A percentile compares a stretch with the other conserved stretches of the same genome.
These are phyloP conservation scores for Tulasnella sp. DNA, from an alignment of 768 basidiomycete genomes.

Conservation along the genomic window DNA sequence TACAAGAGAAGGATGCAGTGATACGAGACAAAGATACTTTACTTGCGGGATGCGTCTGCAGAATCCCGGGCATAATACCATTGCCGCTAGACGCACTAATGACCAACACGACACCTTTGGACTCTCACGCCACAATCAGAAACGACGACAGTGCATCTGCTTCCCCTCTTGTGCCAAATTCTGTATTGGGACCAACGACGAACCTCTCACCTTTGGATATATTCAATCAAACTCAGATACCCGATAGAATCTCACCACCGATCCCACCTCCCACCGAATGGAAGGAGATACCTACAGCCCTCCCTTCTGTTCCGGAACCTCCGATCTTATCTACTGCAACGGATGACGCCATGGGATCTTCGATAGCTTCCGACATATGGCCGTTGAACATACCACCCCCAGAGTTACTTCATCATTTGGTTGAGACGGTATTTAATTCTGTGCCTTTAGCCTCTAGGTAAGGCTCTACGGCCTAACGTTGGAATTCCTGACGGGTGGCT, in stretches of 20 bases:
- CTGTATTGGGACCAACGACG: no score
- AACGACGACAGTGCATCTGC: no score
- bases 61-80: neutral
- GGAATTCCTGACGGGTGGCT: no score
- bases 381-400: conserved; percentile 10
- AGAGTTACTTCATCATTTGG: neutral
- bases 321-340: neutral
- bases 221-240: no score
- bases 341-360: neutral
- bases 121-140: no score
- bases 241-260: neutral
- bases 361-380: neutral
- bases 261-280: neutral
- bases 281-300: neutral
- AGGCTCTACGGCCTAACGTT: no score
- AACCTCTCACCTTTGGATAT: no score
- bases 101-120: no score
- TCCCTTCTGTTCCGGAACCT: neutral
- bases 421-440: conserved; percentile 13
- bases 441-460: conserved; percentile 1
- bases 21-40: no score
- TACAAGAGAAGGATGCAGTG: neutral
- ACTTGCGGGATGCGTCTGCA: neutral
- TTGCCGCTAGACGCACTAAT: neutral
- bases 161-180: no score